Percentiles rank a stretch among this genome's conserved stretches.
phyloP scores from a whole-genome alignment of 768 basidiomycete genomes.

The Boletus tylopilopsis region DNA sequence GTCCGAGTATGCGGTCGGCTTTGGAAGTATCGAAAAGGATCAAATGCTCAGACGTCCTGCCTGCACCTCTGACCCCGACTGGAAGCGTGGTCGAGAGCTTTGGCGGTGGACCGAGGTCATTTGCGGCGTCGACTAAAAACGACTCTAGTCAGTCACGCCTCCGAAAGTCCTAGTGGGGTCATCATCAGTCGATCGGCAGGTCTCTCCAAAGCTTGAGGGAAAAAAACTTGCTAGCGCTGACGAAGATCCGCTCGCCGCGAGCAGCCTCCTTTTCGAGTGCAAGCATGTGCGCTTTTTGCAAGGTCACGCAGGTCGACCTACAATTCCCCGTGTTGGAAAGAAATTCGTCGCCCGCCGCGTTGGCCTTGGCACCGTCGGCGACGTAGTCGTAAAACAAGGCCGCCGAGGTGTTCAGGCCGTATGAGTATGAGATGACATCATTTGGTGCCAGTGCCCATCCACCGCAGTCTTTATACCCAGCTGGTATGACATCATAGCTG shows the following conservation, averaged over 20 bases:
- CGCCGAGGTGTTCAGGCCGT: constrained; percentile 44
- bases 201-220: constrained; percentile 24
- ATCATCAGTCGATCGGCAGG: too few species aligned
- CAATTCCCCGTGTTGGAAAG: constrained; percentile 23
- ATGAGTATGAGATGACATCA: too few species aligned
- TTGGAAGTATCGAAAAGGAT: constrained; percentile 36
- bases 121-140: constrained; percentile 37
- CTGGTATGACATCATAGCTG: too few species aligned
- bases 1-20: constrained; percentile 36
- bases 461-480: too few species aligned
- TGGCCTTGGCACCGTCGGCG: constrained; percentile 17
- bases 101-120: constrained; percentile 30
- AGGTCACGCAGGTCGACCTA: constrained; percentile 57
- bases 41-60: constrained; percentile 24
- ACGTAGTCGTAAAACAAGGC: constrained; percentile 33
- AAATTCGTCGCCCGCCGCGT: constrained; percentile 23
- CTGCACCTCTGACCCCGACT: constrained; percentile 34
- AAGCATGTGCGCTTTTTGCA: constrained; percentile 47
- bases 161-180: too few species aligned
- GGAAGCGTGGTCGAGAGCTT: constrained; percentile 29
- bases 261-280: constrained; percentile 51
- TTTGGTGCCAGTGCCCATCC: too few species aligned
- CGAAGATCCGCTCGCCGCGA: constrained; percentile 54
- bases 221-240: constrained; percentile 31
- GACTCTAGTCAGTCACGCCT: too few species aligned